A percentile compares a stretch with the other conserved stretches of the same genome.
phyloP scores from a whole-genome alignment of 139 green algal genomes.

The Pleodorina starrii region DNA sequence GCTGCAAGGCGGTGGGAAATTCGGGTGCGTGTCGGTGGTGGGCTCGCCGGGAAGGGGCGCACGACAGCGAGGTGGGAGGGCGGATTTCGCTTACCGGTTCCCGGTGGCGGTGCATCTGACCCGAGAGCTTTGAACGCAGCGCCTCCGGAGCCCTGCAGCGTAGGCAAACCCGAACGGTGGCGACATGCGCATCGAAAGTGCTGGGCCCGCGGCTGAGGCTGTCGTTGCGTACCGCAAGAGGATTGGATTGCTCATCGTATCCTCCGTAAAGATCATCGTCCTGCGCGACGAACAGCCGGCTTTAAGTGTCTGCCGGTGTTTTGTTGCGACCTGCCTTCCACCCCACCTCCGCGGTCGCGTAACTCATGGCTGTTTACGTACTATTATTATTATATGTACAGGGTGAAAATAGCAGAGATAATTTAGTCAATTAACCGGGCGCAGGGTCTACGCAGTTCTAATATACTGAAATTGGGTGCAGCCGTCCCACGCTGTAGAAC shows the following conservation, averaged over 20 bases:
- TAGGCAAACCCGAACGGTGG: background rate
- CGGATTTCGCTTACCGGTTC: slow-evolving; percentile 49
- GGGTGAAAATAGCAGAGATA: background rate
- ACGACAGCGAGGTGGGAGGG: too few relatives aligned
- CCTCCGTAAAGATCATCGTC: slow-evolving; percentile 79
- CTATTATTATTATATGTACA: background rate
- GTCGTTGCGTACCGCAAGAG: slow-evolving; percentile 42
- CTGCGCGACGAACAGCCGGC: slow-evolving; percentile 20
- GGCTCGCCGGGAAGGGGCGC: too few relatives aligned
- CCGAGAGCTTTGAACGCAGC: slow-evolving; percentile 57
- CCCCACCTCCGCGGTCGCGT: slow-evolving; percentile 21
- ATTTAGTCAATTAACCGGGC: background rate
- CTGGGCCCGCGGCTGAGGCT: background rate
- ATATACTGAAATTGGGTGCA: background rate
- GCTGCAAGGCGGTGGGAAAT: slow-evolving; percentile 40
- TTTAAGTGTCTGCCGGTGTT: too few relatives aligned
- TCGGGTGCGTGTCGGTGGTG: background rate
- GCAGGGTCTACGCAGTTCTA: slow-evolving; percentile 31
- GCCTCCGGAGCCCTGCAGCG: slow-evolving; percentile 10
- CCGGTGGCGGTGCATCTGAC: slow-evolving; percentile 28
- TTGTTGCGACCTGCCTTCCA: background rate
- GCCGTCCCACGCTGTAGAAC: too few relatives aligned
- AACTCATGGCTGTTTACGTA: slow-evolving; percentile 18
- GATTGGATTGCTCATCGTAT: slow-evolving; percentile 71
- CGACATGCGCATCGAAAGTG: slow-evolving; percentile 4